Evolutionary conservation across 805 yeast species (phyloP), one percentile per base, ranked within the genome.

Genomic region (Starmerella vaccinii): DNA sequence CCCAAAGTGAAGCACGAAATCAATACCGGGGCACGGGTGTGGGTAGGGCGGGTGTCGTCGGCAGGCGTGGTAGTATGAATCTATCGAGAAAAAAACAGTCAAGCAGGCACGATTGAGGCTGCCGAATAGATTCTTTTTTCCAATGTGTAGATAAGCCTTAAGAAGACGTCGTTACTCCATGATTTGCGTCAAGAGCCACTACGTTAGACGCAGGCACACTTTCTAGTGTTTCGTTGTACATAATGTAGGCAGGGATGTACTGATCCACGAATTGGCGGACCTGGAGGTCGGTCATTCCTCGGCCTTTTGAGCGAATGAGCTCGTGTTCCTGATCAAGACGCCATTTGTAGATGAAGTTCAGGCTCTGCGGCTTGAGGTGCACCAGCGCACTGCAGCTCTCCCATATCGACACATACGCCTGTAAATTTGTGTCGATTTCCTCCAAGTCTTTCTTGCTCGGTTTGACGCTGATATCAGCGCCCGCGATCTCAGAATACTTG

Each of bases 201-300:
- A 40, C 35, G 30, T 6, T 16, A 24, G 18, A 18, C 12, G 26
- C 26, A 8, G 40, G 40, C 21, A 33, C 15, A 12, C 3, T 23
- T 8, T 29, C 33, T 5, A 49, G 52, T 34, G 48, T 43, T 10
- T 27, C 29, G 37, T 38, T 33, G 46, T 84, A 90, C 21, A 89
- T 61, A 55, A 78, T 76, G 60, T 90, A 90, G 29, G 82, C 76
- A 0, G 95, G 95, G 86, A 84, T 82, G 65, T 90, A 90, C 54
- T 95, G 74, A 53, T 82, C 78, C 10, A 90, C 81, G 70, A 92
- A 92, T 18, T 56, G 56, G 9, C 57, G 65, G 5, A 90, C 95
- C 58, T 82, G 75, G 1, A 62, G 71, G 57, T 84, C 92, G 1
- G 81, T 66, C 97, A 92, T 89, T 0, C 97, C 97, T 1, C 59